Evolutionary conservation across 2,329 filamentous ascomycete species (phyloP).

Genomic region (Ophiostoma piceae): DNA sequence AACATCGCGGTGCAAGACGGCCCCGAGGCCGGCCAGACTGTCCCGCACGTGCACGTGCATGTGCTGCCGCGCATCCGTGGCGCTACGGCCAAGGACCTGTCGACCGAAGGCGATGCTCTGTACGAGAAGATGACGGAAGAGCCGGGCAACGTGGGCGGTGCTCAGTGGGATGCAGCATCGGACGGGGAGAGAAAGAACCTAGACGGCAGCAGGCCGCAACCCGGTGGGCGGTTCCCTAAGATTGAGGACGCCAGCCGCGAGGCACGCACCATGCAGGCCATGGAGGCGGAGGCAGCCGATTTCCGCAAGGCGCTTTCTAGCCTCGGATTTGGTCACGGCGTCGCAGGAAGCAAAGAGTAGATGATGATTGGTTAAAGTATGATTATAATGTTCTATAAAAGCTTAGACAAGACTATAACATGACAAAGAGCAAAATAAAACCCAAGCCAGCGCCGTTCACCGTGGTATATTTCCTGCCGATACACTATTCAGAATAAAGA

Average conservation of each 20-base stretch:
- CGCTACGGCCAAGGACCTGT: constrained; percentile 41
- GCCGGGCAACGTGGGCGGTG: constrained; percentile 73
- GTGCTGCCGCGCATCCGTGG: constrained; percentile 69
- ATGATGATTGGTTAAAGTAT: neutral
- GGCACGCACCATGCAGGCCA: constrained; percentile 65
- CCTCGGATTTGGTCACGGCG: neutral
- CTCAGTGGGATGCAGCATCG: constrained; percentile 52
- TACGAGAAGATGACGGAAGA: constrained; percentile 80
- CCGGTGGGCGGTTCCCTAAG: constrained; percentile 56
- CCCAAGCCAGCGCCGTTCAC: neutral
- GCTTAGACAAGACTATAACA: neutral
- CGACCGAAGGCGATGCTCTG: constrained; percentile 58
- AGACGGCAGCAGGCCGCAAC: constrained; percentile 38
- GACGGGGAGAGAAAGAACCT: neutral
- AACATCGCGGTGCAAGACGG: constrained; percentile 97
- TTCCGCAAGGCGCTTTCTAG: constrained; percentile 45
- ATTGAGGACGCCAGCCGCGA: constrained; percentile 67
- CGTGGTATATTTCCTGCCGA: neutral
- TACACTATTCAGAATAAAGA: neutral
- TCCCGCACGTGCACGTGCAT: constrained; percentile 89
- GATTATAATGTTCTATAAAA: constrained; percentile 30
- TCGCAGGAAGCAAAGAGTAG: neutral
- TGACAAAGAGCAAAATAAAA: neutral
- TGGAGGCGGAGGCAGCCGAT: constrained; percentile 70
- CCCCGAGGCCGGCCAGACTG: constrained; percentile 82